phyloP scores from a whole-genome alignment of 345 rosid genomes.

The Pugionium dolabratum region DNA sequence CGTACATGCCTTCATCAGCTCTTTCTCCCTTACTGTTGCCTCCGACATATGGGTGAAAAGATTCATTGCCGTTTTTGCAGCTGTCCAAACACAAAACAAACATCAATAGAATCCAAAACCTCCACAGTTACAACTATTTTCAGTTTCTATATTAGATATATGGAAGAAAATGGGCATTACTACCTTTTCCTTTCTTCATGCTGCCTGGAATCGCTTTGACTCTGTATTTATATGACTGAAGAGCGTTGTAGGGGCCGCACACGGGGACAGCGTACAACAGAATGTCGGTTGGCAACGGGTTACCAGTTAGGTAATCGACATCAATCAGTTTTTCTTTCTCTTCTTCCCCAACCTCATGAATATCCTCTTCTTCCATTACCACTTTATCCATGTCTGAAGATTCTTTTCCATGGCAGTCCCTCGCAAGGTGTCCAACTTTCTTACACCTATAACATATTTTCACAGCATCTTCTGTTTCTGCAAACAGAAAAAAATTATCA shows the following conservation, averaged over 20 bases:
- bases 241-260: slow-evolving; percentile 87
- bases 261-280: slow-evolving; percentile 85
- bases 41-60: slow-evolving; percentile 86
- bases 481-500: slow-evolving; percentile 18
- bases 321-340: slow-evolving; percentile 87
- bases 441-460: slow-evolving; percentile 93
- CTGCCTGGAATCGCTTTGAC: slow-evolving; percentile 90
- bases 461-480: slow-evolving; percentile 67
- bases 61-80: slow-evolving; percentile 91
- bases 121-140: too few relatives aligned
- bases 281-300: slow-evolving; percentile 70
- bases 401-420: slow-evolving; percentile 77
- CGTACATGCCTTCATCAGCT: slow-evolving; percentile 92
- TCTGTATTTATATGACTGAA: slow-evolving; percentile 86
- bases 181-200: slow-evolving; percentile 95
- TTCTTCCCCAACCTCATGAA: slow-evolving; percentile 85
- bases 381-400: too few relatives aligned
- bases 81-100: slow-evolving; percentile 39
- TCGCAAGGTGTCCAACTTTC: slow-evolving; percentile 78
- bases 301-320: slow-evolving; percentile 87
- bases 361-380: slow-evolving; percentile 93
- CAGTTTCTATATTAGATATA: too few relatives aligned
- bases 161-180: slow-evolving; percentile 16
- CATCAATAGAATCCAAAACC: slow-evolving; percentile 8
- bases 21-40: slow-evolving; percentile 82